Conservation (phyloP, 495 filamentous ascomycete genomes). For the Annulohypoxylon nitens region DNA sequence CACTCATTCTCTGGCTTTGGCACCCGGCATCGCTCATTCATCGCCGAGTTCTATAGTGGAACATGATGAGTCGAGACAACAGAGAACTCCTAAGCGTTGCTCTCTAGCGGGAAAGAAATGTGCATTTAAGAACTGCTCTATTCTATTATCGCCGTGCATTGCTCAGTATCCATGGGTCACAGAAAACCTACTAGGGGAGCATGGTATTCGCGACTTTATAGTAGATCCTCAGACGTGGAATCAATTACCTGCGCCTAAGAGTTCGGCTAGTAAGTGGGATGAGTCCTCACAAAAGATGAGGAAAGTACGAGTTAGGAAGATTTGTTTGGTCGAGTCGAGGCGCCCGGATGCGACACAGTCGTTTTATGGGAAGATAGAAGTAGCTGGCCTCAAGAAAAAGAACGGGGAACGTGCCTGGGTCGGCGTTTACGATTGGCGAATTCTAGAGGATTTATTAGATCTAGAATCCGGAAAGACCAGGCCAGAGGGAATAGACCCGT, state of each 20-base stretch:
- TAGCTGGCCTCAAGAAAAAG: slow-evolving; percentile 49
- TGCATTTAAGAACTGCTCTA: slow-evolving; percentile 52
- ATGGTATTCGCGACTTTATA: slow-evolving; percentile 54
- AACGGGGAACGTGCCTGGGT: slow-evolving; percentile 57
- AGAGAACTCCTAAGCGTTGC: slow-evolving; percentile 18
- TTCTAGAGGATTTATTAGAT: slow-evolving; percentile 58
- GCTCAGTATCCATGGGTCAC: slow-evolving; percentile 56
- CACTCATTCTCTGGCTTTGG: background rate
- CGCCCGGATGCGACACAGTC: slow-evolving; percentile 54
- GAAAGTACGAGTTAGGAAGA: slow-evolving; percentile 49
- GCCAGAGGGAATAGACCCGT: slow-evolving; percentile 35
- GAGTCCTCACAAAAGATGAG: slow-evolving; percentile 54
- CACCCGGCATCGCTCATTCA: background rate
- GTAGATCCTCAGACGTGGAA: slow-evolving; percentile 54
- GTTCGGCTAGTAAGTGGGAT: slow-evolving; percentile 23
- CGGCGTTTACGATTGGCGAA: slow-evolving; percentile 64
- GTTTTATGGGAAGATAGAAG: slow-evolving; percentile 55
- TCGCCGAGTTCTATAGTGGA: background rate
- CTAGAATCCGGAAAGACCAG: slow-evolving; percentile 48
- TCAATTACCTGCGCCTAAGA: slow-evolving; percentile 14
- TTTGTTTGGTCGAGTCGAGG: slow-evolving; percentile 62
- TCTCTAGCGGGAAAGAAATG: slow-evolving; percentile 46
- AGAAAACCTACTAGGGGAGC: slow-evolving; percentile 58
- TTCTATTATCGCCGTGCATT: slow-evolving; percentile 63
- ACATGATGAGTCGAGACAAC: background rate